Evolutionary conservation across 2,329 filamentous ascomycete genomes (phyloP), one percentile per base, ranked within the genome.

Genomic region (Pseudofabraea citricarpa): DNA sequence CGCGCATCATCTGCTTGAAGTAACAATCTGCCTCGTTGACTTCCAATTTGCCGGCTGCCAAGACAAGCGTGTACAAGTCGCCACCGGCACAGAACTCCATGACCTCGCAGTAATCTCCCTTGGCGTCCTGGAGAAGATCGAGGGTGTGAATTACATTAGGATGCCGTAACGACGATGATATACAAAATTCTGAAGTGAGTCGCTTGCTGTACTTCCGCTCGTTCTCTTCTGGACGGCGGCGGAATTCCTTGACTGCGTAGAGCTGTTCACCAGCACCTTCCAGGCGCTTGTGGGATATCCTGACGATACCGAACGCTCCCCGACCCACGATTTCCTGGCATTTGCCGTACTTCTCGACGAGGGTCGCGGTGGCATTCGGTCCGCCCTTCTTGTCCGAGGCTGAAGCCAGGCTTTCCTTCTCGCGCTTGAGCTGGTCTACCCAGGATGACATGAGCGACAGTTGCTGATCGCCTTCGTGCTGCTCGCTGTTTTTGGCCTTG

Each of bases 61-160:
- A 79, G 16, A 98, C 86, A 5, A 98, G 76, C 0, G 90, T 96
- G 66, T 97, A 97, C 19, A 98, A 74, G 63, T 98, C 93, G 46
- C 93, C 93, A 48, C 93, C 93, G 27, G 91, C 90, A 63, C 93
- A 98, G 62, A 93, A 98, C 67, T 98, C 93, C 93, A 98, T 98
- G 41, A 98, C 93, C 65, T 98, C 93, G 66, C 93, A 98, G 66
- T 93, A 97, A 62, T 95, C 90, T 47, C 93, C 93, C 69, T 97
- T 97, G 56, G 91, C 82, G 60, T 98, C 93, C 66, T 96, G 88
- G 31, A 98, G 77, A 9, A 98, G 77, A 62, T 98, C 93, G 41
- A 98, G 79, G 1, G 93, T 98, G 65, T 96, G 93, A 56, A 98
- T 98, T 58, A 98, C 89, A 61, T 98, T 98, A 12, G 93, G 91